Base-by-base conservation (phyloP, 805 yeast species). In the Kodamaea nitidulidarum region DNA sequence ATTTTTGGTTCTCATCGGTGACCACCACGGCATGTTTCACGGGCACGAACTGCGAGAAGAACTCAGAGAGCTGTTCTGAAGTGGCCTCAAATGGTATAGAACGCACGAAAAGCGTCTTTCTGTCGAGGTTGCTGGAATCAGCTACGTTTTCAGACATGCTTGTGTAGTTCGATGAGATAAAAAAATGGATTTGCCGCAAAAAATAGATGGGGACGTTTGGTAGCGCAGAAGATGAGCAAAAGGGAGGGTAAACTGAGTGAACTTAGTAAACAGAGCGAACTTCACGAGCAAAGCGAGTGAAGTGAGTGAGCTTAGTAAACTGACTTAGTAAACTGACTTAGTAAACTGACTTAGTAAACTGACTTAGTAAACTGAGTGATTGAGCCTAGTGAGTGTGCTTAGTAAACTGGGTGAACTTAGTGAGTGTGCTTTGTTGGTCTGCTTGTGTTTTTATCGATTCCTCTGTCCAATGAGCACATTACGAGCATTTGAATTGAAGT, bases 11-110 rank as follows among this genome's bases (percentile, higher is more conserved):
- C 8, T 70, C 69, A 55, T 90, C 96, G 28, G 71, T 83, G 12
- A 93, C 98, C 30, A 93, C 76, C 32, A 88, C 90, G 2, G 97
- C 95, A 62, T 93, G 98, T 62, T 83, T 88, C 9, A 91, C 95
- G 5, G 98, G 98, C 4, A 87, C 91, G 65, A 88, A 83, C 47
- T 88, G 88, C 1, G 98, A 84, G 56, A 93, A 93, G 61, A 74
- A 88, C 49, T 84, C 86, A 1, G 91, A 74, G 30, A 93, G 71
- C 51, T 87, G 80, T 43, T 88, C 96, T 15, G 81, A 77, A 1
- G 95, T 84, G 6, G 88, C 95, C 29, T 77, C 81, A 43, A 70
- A 69, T 2, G 98, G 98, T 25, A 91, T 71, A 3, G 90, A 75
- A 48, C 98, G 77, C 31, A 93, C 95, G 59, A 93, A 93, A 26